Evolutionary conservation across 2,329 filamentous ascomycete species (phyloP), one percentile per base, ranked within the genome.

Genomic region (Elsinoe batatas): DNA sequence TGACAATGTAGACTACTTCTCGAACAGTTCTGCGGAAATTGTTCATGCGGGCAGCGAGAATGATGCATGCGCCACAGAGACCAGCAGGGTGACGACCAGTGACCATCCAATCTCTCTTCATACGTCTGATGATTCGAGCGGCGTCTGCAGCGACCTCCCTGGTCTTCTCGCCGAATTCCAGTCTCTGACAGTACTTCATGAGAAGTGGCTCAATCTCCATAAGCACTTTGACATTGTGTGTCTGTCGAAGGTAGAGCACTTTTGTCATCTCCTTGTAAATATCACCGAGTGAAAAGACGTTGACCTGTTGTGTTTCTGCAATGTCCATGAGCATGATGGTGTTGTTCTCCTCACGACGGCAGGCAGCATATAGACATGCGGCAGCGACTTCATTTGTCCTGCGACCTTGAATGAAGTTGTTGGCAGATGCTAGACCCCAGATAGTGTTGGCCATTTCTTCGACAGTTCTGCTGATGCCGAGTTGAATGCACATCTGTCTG

Each of bases 61-160:
- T 87, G 47, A 98, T 79, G 62, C 91, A 95, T 11, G 93, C 93
- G 59, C 93, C 93, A 68, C 91, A 96, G 55, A 97, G 85, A 61
- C 93, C 93, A 5, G 91, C 91, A 13, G 93, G 93, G 38, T 93
- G 85, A 65, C 93, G 87, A 63, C 93, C 93, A 67, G 91, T 89
- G 46, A 91, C 85, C 82, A 98, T 97, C 91, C 93, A 97, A 72
- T 98, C 93, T 54, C 88, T 79, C 61, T 88, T 91, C 93, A 98
- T 97, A 59, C 93, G 85, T 68, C 87, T 84, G 56, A 95, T 84
- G 53, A 98, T 85, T 55, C 87, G 83, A 56, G 91, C 84, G 5
- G 93, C 93, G 65, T 96, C 90, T 62, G 87, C 82, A 40, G 90
- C 91, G 12, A 98, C 90, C 62, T 87, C 86, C 67, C 87, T 84